Conservation (phyloP, 2,329 filamentous ascomycete genomes). For the Fusarium beomiforme region DNA sequence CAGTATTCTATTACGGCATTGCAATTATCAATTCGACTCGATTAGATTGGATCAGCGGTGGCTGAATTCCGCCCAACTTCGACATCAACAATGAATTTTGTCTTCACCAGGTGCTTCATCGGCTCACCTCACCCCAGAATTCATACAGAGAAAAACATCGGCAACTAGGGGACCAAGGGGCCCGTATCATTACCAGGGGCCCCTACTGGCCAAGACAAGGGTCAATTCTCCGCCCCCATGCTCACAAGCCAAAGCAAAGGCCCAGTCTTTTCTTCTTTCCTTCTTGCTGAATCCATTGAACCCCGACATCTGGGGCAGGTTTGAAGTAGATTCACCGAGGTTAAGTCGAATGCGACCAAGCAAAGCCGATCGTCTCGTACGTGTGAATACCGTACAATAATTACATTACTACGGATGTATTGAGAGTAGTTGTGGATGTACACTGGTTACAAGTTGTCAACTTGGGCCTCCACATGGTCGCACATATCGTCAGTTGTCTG, state of each 20-base stretch:
- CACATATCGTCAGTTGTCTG: slow-evolving; percentile 6
- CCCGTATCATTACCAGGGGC: slow-evolving; percentile 25
- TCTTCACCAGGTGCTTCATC: slow-evolving; percentile 19
- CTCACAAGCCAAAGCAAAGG: slow-evolving; percentile 13
- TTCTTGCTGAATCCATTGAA: neutral
- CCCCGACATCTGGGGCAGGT: slow-evolving; percentile 17
- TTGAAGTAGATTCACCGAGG: slow-evolving; percentile 39
- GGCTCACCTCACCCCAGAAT: slow-evolving; percentile 37
- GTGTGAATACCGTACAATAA: neutral
- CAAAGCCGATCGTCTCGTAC: neutral
- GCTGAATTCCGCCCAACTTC: slow-evolving; percentile 13
- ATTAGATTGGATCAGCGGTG: neutral
- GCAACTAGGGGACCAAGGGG: slow-evolving; percentile 26
- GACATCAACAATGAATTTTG: slow-evolving; percentile 11
- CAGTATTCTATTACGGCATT: neutral
- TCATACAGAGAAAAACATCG: slow-evolving; percentile 18
- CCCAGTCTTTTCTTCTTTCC: slow-evolving; percentile 28
- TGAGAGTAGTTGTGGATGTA: neutral
- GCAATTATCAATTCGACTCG: neutral
- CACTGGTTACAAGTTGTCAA: slow-evolving; percentile 5
- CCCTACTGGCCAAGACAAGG: slow-evolving; percentile 8
- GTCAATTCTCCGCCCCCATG: slow-evolving; percentile 26
- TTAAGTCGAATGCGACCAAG: slow-evolving; percentile 21
- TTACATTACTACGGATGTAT: neutral
- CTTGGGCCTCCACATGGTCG: neutral